phyloP scores from a whole-genome alignment of 495 filamentous ascomycete species.

The Apiosordaria backusii region DNA sequence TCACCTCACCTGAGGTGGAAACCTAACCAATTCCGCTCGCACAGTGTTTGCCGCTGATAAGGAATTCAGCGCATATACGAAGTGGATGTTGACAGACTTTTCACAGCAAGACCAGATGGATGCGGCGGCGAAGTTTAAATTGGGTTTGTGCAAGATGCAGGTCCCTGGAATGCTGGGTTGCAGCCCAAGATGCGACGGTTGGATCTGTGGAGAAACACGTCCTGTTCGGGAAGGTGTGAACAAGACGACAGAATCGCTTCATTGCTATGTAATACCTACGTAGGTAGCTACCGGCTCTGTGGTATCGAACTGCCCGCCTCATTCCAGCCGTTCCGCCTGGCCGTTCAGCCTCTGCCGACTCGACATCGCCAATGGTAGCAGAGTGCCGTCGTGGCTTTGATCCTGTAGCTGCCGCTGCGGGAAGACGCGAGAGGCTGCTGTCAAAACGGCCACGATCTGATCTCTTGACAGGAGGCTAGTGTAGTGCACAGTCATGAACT shows the following conservation, averaged over 20 bases:
- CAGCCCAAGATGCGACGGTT: background rate
- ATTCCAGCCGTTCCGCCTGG: constrained; percentile 4
- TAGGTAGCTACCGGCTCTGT: background rate
- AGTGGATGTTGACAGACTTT: background rate
- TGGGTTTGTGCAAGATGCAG: background rate
- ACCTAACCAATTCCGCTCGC: background rate
- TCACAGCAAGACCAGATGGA: background rate
- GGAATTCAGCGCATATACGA: background rate
- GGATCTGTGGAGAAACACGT: constrained; percentile 18
- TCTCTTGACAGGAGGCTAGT: background rate
- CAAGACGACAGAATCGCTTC: constrained; percentile 14
- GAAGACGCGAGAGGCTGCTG: constrained; percentile 2
- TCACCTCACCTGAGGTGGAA: background rate
- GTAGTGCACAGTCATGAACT: background rate
- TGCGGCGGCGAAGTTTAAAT: background rate
- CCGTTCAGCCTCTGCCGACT: background rate
- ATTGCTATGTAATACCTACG: background rate
- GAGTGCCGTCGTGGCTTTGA: background rate
- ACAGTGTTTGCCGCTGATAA: background rate
- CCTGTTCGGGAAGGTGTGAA: constrained; percentile 22
- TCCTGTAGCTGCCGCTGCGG: background rate
- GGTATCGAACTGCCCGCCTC: background rate
- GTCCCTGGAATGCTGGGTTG: background rate
- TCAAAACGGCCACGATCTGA: constrained; percentile 13
- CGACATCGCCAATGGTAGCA: background rate